phyloP scores from a whole-genome alignment of 2,329 filamentous ascomycete species.

The Penicillium griseofulvum region DNA sequence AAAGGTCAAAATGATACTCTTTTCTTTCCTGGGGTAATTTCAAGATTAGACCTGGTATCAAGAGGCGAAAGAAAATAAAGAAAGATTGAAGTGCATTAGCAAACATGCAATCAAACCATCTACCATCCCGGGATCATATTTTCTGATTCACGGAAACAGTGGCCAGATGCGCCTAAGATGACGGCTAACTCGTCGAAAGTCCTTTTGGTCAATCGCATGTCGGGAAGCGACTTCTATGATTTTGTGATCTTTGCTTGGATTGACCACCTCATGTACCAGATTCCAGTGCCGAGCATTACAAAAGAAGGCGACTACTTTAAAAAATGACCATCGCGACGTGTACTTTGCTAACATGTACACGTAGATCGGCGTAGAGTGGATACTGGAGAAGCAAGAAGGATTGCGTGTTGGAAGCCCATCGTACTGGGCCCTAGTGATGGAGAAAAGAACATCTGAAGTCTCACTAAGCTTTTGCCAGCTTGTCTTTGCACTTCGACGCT shows the following conservation, averaged over 20 bases:
- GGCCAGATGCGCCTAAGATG: slow-evolving; percentile 37
- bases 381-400: slow-evolving; percentile 24
- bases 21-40: too few species aligned
- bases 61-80: neutral
- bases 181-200: slow-evolving; percentile 32
- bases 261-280: slow-evolving; percentile 45
- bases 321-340: slow-evolving; percentile 45
- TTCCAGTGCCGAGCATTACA: slow-evolving; percentile 25
- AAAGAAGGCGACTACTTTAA: slow-evolving; percentile 35
- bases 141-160: slow-evolving; percentile 27
- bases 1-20: too few species aligned
- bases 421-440: slow-evolving; percentile 40
- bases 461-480: slow-evolving; percentile 42
- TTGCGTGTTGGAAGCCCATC: slow-evolving; percentile 37
- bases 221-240: slow-evolving; percentile 39
- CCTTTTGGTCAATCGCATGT: slow-evolving; percentile 35
- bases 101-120: neutral
- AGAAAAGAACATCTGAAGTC: slow-evolving; percentile 47
- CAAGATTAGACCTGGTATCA: neutral
- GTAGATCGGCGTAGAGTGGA: slow-evolving; percentile 31
- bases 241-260: slow-evolving; percentile 41
- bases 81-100: too few species aligned
- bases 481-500: slow-evolving; percentile 34
- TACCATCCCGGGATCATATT: neutral
- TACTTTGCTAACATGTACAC: slow-evolving; percentile 48